Evolutionary conservation across 371 early-diverging fungal species (phyloP), one percentile per base, ranked within the genome.

Genomic region (Rhizopus stolonifer): DNA sequence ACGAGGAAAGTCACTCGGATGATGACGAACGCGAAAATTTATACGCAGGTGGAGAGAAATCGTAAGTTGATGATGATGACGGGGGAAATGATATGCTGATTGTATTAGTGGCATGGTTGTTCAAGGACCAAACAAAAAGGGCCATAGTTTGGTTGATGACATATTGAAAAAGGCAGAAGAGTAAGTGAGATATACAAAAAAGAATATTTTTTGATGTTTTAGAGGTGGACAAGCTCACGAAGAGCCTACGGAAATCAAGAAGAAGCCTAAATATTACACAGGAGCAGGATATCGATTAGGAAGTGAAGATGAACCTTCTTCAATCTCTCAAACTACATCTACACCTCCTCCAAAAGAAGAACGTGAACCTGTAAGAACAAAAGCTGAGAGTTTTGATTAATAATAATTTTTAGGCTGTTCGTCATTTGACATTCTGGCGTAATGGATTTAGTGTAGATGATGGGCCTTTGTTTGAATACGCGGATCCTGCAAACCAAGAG

Each of bases 401-500:
- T n/a, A n/a, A n/a, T n/a, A n/a, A n/a, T n/a, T n/a, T n/a, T n/a
- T 56, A 81, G 82, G 82, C 80, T 18, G 74, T 81, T n/a, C 82
- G 88, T 25, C 72, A 85, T 38, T 78, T 98, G 54, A 96, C 93
- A 4, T 95, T 98, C 58, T 98, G 96, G 95, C 80, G 88, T 46
- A 87, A 96, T 63, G 98, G 98, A 25, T 96, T 97, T 63, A 93
- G 89, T 52, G 82, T 98, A 49, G 97, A 92, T 32, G 96, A 96
- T 60, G 98, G 98, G 0, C 92, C 92, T 0, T 69, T 98, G 39
- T 74, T 86, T 59, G 69, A 78, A 34, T 93, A 91, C 56, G 83
- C 88, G 38, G 93, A 93, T 60, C 96, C 97, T 10, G 85, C 80
- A 40, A 95, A 90, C 70, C 81, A 89, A 60, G 86, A 88, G 55